Base-by-base conservation (phyloP, 2,329 filamentous ascomycete species). In the Penicillium sp. region DNA sequence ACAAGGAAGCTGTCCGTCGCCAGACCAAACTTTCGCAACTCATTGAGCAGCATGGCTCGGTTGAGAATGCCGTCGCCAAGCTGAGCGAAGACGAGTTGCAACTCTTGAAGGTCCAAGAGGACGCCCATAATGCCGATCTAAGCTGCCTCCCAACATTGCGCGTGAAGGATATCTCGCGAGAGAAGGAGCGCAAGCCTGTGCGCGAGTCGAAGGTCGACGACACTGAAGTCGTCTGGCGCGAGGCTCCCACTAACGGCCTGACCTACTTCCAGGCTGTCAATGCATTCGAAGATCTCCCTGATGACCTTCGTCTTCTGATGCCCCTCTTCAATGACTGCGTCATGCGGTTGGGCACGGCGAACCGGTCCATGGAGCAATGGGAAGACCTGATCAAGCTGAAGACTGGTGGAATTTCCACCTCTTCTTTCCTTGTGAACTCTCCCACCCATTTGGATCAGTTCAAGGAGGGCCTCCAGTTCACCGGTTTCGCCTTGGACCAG, bases 311-410 rank as follows among this genome's bases (percentile, higher is more conserved):
- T 46, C 80, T 90, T 61, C 79, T 97, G 51, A 83, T 97, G 41
- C 94, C 94, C 0, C 77, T 99, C 0, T 97, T 97, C 68, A 91
- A 90, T 12, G 92, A 96, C 67, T 87, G 89, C 30, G 86, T 99
- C 55, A 94, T 97, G 89, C 88, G 94, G 17, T 82, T 99, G 7
- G 94, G 94, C 12, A 99, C 93, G 2, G 89, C 88, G 62, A 84
- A 86, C 53, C 89, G 89, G 80, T 86, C 86, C 0, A 97, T 96
- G 88, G 94, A 97, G 70, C 87, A 97, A 70, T 83, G 97, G 45
- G 94, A 99, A 72, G 94, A 97, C 66, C 75, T 92, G 49, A 97
- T 99, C 71, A 97, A 97, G 72, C 81, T 97, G 24, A 96, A 95
- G 76, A 97, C 94, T 1, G 94, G 94, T 17, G 94, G 94, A 8